A percentile compares a stretch with the other conserved stretches of the same genome.
Conservation (phyloP, 2,329 filamentous ascomycete species). For the Verticillium longisporum region DNA sequence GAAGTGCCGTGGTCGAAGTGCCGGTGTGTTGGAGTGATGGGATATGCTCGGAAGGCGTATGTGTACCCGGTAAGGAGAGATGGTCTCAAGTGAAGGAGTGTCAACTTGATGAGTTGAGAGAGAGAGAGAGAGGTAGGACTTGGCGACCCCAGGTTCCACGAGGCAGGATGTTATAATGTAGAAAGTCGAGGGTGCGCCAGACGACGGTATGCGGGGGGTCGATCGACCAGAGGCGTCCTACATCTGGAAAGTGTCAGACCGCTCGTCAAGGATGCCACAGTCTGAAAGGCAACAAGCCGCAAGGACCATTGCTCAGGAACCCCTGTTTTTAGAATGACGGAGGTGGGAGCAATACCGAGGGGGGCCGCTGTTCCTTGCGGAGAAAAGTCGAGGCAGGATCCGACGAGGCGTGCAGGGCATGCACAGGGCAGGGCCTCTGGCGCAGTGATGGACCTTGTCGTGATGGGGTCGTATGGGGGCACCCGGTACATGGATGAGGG, state of each 20-base stretch:
- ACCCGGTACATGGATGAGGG: conserved; percentile 31
- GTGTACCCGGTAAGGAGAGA: background rate
- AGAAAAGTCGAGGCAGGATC: conserved; percentile 40
- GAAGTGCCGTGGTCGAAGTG: background rate
- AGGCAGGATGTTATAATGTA: conserved; percentile 25
- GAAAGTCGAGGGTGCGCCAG: conserved; percentile 28
- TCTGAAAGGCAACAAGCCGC: conserved; percentile 24
- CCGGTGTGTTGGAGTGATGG: background rate
- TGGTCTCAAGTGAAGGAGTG: background rate
- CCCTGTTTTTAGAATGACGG: conserved; percentile 35
- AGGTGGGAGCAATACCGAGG: conserved; percentile 41
- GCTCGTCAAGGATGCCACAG: conserved; percentile 32
- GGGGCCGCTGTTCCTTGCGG: conserved; percentile 32
- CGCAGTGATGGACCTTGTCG: conserved; percentile 7
- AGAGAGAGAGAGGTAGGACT: conserved; percentile 2
- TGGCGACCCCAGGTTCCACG: conserved; percentile 15
- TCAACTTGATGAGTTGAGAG: background rate
- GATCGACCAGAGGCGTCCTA: conserved; percentile 22
- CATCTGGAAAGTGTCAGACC: conserved; percentile 27
- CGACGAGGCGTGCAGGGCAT: conserved; percentile 31
- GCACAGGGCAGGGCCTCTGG: conserved; percentile 22
- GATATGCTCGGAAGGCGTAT: background rate
- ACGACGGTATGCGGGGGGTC: conserved; percentile 30
- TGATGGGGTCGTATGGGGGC: conserved; percentile 17
- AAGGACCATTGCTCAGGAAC: conserved; percentile 26